Evolutionary conservation across 192 early-diverging fungal species (phyloP).

Genomic region (Cladochytrium replicatum): DNA sequence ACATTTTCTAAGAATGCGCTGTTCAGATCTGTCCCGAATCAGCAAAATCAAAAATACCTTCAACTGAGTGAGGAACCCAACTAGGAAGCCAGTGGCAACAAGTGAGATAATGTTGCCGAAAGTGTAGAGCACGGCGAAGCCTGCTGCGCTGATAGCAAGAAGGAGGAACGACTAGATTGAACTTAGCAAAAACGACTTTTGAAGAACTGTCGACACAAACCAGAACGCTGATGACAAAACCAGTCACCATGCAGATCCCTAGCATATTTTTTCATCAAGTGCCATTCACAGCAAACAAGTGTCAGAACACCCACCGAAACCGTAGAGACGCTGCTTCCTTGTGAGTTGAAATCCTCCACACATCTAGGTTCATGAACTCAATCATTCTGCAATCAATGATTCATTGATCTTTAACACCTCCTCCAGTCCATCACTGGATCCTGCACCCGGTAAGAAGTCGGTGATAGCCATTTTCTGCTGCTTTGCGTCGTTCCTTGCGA

Average conservation of each 20-base stretch:
- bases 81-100: constrained; percentile 77
- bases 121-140: constrained; percentile 86
- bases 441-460: no score
- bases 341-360: constrained; percentile 47
- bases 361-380: no score
- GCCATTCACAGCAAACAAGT: neutral
- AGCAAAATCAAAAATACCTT: constrained; percentile 46
- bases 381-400: no score
- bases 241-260: constrained; percentile 64
- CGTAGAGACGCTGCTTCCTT: constrained; percentile 63
- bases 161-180: constrained; percentile 33
- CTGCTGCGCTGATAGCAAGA: constrained; percentile 43
- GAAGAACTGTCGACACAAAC: constrained; percentile 26
- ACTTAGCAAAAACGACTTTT: neutral
- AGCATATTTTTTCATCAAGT: constrained; percentile 26
- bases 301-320: constrained; percentile 43
- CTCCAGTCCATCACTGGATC: no score
- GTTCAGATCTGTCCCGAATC: no score
- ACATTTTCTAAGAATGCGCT: constrained; percentile 45
- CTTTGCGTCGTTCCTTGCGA: no score
- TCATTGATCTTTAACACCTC: no score
- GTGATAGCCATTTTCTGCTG: no score
- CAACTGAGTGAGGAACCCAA: constrained; percentile 77
- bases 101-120: constrained; percentile 82
- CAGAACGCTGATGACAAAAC: constrained; percentile 69